Evolutionary conservation across 2,329 filamentous ascomycete species (phyloP).

Genomic region (Zymoseptoria tritici): DNA sequence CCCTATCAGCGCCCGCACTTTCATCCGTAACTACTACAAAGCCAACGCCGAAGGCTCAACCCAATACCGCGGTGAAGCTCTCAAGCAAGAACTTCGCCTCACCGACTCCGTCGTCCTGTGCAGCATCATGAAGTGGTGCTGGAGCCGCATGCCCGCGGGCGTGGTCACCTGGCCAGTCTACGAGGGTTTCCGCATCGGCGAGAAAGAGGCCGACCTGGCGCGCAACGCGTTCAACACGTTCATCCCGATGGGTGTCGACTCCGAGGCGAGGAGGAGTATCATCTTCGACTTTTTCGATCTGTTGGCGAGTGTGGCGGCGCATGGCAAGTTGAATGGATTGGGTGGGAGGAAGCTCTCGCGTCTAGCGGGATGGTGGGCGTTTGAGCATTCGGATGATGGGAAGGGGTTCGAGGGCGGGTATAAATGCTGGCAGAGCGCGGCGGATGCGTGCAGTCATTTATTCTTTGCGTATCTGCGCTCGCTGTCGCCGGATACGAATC

Average conservation of each 20-base stretch:
- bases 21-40: conserved; percentile 88
- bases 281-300: conserved; percentile 97
- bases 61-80: conserved; percentile 56
- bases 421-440: conserved; percentile 79
- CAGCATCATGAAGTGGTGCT: conserved; percentile 96
- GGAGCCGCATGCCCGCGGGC: conserved; percentile 83
- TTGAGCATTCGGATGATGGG: conserved; percentile 78
- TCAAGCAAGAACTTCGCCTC: conserved; percentile 82
- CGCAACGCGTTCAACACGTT: conserved; percentile 94
- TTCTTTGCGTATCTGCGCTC: conserved; percentile 97
- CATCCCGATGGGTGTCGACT: conserved; percentile 87
- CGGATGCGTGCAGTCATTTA: conserved; percentile 90
- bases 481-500: conserved; percentile 66
- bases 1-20: conserved; percentile 82
- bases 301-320: conserved; percentile 79
- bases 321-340: conserved; percentile 87
- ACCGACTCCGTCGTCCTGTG: conserved; percentile 92
- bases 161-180: conserved; percentile 97
- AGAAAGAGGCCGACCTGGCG: conserved; percentile 86
- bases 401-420: conserved; percentile 95
- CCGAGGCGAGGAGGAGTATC: conserved; percentile 74
- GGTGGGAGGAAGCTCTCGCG: conserved; percentile 89
- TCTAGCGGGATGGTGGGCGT: conserved; percentile 97
- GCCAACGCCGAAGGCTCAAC: conserved; percentile 52
- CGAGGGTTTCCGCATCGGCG: conserved; percentile 89